Evolutionary conservation across 768 basidiomycete species (phyloP).

Genomic region (Phallus indusiatus): DNA sequence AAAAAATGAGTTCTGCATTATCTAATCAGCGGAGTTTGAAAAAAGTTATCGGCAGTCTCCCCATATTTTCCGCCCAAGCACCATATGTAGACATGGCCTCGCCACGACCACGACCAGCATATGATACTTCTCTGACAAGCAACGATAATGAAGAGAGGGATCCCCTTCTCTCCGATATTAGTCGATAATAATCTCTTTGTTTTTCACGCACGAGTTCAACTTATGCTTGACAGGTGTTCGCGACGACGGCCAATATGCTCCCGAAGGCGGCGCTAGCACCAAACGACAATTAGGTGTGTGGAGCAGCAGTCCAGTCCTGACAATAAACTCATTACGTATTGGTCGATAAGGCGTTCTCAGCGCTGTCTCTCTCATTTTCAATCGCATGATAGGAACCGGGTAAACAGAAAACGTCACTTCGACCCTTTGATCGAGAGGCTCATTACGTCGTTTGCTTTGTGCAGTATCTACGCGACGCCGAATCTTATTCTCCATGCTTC

Average conservation of each 20-base stretch:
- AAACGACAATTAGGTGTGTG: constrained; percentile 42
- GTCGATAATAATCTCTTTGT: background rate
- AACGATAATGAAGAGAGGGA: background rate
- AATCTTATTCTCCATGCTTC: constrained; percentile 55
- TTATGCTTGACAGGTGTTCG: background rate
- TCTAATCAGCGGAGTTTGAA: background rate
- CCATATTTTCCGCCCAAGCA: background rate
- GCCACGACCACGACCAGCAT: background rate
- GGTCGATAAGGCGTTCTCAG: constrained; percentile 34
- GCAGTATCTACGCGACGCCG: constrained; percentile 62
- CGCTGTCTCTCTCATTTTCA: constrained; percentile 61
- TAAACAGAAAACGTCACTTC: constrained; percentile 18
- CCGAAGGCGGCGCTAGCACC: constrained; percentile 17
- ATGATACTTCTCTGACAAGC: background rate
- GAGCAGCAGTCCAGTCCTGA: constrained; percentile 14
- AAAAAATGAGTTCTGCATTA: background rate
- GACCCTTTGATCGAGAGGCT: background rate
- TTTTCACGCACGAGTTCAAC: too few relatives aligned
- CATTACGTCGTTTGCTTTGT: background rate
- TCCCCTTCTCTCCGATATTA: background rate
- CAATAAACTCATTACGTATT: background rate
- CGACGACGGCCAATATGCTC: constrained; percentile 26
- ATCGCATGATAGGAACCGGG: constrained; percentile 70
- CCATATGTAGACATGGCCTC: background rate
- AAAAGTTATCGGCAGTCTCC: too few relatives aligned